phyloP scores from a whole-genome alignment of 257 asterid species.

The Scutellaria barbata region DNA sequence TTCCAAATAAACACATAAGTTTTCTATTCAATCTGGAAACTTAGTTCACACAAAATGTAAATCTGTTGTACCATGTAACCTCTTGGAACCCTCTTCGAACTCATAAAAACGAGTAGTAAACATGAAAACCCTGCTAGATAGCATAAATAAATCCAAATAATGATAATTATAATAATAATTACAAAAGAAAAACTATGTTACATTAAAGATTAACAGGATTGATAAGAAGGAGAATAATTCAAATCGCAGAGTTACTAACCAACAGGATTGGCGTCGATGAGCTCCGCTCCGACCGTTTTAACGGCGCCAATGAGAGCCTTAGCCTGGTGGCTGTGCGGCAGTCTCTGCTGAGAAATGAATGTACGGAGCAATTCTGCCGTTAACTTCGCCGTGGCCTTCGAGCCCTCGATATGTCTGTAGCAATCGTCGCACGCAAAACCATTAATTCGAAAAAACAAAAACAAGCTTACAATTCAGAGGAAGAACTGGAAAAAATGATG shows the following conservation, averaged over 20 bases:
- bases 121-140: background rate
- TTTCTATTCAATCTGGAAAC: no score
- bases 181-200: background rate
- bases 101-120: background rate
- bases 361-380: conserved; percentile 1
- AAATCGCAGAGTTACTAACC: background rate
- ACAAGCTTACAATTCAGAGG: background rate
- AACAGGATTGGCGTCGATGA: conserved; percentile 1
- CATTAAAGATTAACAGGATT: background rate
- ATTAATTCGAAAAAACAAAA: background rate
- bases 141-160: background rate
- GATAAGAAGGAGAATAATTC: background rate
- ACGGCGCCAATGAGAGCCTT: background rate
- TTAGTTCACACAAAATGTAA: no score
- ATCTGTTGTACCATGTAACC: no score
- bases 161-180: no score
- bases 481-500: background rate
- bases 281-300: background rate
- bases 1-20: no score
- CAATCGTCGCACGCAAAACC: conserved; percentile 6
- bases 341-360: conserved; percentile 7
- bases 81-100: background rate
- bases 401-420: conserved; percentile 1
- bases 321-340: background rate
- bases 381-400: conserved; percentile 8